Conservation (phyloP, 2,329 filamentous ascomycete species). For the Atkinsonella texensis region DNA sequence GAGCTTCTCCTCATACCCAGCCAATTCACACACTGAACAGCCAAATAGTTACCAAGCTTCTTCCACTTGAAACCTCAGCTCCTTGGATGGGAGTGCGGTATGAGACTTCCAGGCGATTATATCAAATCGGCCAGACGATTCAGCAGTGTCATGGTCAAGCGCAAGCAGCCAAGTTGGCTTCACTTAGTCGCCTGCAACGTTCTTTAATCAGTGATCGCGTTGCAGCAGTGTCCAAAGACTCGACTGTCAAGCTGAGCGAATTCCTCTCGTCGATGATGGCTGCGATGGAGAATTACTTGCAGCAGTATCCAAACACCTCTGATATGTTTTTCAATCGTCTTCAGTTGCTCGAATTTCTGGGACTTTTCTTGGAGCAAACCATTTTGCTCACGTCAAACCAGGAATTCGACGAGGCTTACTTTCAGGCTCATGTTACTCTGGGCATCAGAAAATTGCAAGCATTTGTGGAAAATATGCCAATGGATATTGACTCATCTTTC, state of each 20-base stretch:
- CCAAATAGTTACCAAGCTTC: constrained; percentile 34
- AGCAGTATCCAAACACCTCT: constrained; percentile 14
- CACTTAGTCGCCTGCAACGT: constrained; percentile 48
- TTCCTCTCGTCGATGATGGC: constrained; percentile 37
- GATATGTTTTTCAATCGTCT: constrained; percentile 5
- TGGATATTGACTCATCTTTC: constrained; percentile 23
- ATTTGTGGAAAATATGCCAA: constrained; percentile 14
- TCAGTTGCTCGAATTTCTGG: constrained; percentile 23
- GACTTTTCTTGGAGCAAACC: constrained; percentile 45
- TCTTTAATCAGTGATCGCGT: constrained; percentile 43
- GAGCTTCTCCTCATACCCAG: constrained; percentile 28
- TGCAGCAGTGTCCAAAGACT: constrained; percentile 46
- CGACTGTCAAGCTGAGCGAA: constrained; percentile 39
- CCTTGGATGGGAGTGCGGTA: constrained; percentile 41
- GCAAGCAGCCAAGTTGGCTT: constrained; percentile 36
- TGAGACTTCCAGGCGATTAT: constrained; percentile 36
- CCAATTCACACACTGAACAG: constrained; percentile 50
- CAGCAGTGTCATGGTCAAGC: constrained; percentile 26
- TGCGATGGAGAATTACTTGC: constrained; percentile 32
- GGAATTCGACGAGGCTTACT: constrained; percentile 48
- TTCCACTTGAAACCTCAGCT: constrained; percentile 23
- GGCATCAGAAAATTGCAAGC: constrained; percentile 32
- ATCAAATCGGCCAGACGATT: constrained; percentile 28
- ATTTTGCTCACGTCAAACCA: constrained; percentile 31
- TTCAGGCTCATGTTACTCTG: constrained; percentile 49